phyloP scores from a whole-genome alignment of 2,329 filamentous ascomycete genomes.

The Aspergillus sp. region DNA sequence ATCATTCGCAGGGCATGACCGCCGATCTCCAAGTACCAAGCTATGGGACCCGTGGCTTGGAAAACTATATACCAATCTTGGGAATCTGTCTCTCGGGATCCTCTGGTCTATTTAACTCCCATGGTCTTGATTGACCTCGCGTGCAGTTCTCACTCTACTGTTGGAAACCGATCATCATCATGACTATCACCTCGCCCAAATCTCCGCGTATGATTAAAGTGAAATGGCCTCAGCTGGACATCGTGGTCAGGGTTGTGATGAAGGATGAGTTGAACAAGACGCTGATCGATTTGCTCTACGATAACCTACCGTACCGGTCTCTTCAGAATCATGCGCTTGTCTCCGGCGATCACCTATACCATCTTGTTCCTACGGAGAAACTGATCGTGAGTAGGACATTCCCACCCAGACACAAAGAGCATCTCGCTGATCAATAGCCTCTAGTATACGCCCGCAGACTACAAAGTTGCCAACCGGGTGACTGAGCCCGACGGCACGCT shows the following conservation, averaged over 20 bases:
- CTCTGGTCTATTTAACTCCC: too few species aligned
- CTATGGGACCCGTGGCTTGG: too few species aligned
- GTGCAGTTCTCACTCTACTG: neutral
- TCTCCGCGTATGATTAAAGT: conserved; percentile 9
- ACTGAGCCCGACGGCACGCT: conserved; percentile 12
- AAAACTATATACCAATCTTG: too few species aligned
- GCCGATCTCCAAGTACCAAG: too few species aligned
- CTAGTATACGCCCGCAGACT: conserved; percentile 9
- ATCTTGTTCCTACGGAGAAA: conserved; percentile 11
- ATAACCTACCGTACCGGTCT: conserved; percentile 11
- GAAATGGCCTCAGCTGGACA: conserved; percentile 11
- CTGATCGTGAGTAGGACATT: conserved; percentile 6
- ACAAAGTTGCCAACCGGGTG: conserved; percentile 8
- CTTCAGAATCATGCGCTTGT: conserved; percentile 15
- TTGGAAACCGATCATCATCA: too few species aligned
- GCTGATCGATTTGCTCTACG: conserved; percentile 6
- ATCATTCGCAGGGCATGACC: too few species aligned
- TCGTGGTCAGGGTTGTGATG: conserved; percentile 9
- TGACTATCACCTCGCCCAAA: neutral
- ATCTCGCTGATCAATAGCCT: neutral
- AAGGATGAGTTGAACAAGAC: conserved; percentile 5
- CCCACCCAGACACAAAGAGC: too few species aligned
- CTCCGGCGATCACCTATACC: conserved; percentile 14
- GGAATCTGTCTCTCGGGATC: too few species aligned
- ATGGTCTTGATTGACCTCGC: too few species aligned